Conservation (phyloP, 345 rosid species). For the Cardamine resedifolia region DNA sequence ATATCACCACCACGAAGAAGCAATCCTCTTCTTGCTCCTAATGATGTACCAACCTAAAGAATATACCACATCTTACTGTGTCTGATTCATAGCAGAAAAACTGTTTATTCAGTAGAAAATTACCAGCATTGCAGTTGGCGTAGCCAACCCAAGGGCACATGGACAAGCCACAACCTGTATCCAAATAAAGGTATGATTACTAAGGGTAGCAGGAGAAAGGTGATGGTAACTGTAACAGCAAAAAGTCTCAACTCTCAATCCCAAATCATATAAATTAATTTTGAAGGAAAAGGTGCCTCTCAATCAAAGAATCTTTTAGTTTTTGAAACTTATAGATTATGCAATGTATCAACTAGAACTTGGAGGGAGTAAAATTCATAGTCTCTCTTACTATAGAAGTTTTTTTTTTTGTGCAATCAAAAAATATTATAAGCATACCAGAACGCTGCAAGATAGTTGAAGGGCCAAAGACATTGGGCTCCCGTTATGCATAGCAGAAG, state of each 20-base stretch:
- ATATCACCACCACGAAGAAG: constrained; percentile 91
- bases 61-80: constrained; percentile 16
- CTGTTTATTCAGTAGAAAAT: constrained; percentile 17
- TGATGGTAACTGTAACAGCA: background rate
- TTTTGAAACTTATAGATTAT: background rate
- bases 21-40: constrained; percentile 92
- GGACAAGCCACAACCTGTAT: constrained; percentile 97
- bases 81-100: constrained; percentile 17
- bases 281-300: background rate
- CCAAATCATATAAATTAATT: background rate
- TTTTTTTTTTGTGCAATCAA: background rate
- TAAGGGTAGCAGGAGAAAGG: background rate
- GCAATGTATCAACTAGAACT: background rate
- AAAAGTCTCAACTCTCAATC: background rate
- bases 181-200: constrained; percentile 27
- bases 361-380: background rate
- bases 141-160: constrained; percentile 97
- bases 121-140: constrained; percentile 98
- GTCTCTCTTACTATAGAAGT: background rate
- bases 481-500: constrained; percentile 63
- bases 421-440: constrained; percentile 50
- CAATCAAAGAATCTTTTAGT: background rate
- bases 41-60: constrained; percentile 82
- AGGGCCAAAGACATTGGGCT: constrained; percentile 80
- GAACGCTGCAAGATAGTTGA: constrained; percentile 95